Percentiles rank a stretch among this genome's conserved stretches.
Conservation (phyloP, 164 flowering plant genomes). For the Macadamia integrifolia region DNA sequence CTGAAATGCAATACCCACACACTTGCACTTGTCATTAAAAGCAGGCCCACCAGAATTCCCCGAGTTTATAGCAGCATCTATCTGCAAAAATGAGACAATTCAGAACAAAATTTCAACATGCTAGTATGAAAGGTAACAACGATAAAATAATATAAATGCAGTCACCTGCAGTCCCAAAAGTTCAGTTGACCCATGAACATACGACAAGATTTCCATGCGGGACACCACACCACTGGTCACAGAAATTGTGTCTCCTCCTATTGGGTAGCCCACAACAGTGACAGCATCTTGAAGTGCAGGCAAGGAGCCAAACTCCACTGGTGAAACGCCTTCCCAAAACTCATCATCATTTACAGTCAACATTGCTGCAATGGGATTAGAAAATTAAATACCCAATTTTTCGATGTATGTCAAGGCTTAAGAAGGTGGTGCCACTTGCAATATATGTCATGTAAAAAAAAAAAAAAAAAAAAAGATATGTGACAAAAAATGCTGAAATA, state of each 20-base stretch:
- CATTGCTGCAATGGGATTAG: slow-evolving; percentile 51
- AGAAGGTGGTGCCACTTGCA: too few relatives aligned
- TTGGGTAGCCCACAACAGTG: slow-evolving; percentile 97
- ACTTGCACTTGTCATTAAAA: slow-evolving; percentile 82
- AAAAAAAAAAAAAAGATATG: too few relatives aligned
- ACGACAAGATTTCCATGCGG: slow-evolving; percentile 93
- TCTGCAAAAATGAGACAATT: slow-evolving; percentile 38
- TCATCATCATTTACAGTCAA: slow-evolving; percentile 87
- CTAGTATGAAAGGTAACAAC: not conserved
- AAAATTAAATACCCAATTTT: not conserved
- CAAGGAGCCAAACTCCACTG: slow-evolving; percentile 83
- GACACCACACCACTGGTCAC: slow-evolving; percentile 99
- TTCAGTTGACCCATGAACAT: slow-evolving; percentile 95
- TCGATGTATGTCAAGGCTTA: not conserved
- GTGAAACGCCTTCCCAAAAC: slow-evolving; percentile 92
- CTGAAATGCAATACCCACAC: slow-evolving; percentile 99
- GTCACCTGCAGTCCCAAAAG: slow-evolving; percentile 92
- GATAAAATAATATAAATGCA: slow-evolving; percentile 1
- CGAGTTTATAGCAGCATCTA: slow-evolving; percentile 98
- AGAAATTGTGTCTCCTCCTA: slow-evolving; percentile 98
- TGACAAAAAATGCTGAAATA: too few relatives aligned
- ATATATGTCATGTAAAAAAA: too few relatives aligned
- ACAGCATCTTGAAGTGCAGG: slow-evolving; percentile 98
- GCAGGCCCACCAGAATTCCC: slow-evolving; percentile 99
- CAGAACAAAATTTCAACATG: slow-evolving; percentile 3